phyloP scores from a whole-genome alignment of 352 stramenopile genomes.

The Thalassiosira exigua region DNA sequence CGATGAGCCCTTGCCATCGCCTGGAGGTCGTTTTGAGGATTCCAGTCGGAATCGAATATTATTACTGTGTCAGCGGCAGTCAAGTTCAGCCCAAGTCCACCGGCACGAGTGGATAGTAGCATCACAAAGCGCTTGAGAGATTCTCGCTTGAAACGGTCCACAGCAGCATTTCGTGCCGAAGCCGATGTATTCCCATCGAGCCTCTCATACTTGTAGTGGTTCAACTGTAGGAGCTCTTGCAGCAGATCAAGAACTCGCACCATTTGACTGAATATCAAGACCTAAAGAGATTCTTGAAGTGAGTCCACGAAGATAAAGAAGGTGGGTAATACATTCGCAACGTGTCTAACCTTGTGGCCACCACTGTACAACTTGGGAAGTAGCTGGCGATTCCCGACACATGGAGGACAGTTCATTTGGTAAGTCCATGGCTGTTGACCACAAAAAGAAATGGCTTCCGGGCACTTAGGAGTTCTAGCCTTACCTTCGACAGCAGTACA shows the following conservation, averaged over 20 bases:
- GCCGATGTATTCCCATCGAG: conserved; percentile 96
- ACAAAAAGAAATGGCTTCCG: neutral
- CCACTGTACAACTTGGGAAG: conserved; percentile 95
- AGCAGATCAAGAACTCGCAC: conserved; percentile 95
- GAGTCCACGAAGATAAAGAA: conserved; percentile 5
- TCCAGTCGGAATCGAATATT: conserved; percentile 97
- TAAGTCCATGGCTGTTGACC: neutral
- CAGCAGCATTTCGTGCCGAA: conserved; percentile 91
- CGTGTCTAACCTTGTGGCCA: conserved; percentile 93
- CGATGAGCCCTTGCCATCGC: conserved; percentile 93
- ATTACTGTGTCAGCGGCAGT: conserved; percentile 98
- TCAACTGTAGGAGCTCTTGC: conserved; percentile 92
- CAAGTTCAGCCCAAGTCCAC: conserved; percentile 97
- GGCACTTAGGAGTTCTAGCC: neutral
- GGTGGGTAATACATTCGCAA: too few relatives aligned
- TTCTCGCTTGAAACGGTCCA: conserved; percentile 97
- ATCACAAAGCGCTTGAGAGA: conserved; percentile 99
- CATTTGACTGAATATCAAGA: conserved; percentile 99
- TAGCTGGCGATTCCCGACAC: conserved; percentile 81
- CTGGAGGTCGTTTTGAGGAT: conserved; percentile 91
- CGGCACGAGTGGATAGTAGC: conserved; percentile 95
- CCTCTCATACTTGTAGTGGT: conserved; percentile 93
- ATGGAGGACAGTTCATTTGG: conserved; percentile 2
- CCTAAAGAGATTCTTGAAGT: conserved; percentile 17
- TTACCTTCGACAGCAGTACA: conserved; percentile 89